Conservation (phyloP, 129 eudicot species). For the Chrysanthemum lavandulifolium region DNA sequence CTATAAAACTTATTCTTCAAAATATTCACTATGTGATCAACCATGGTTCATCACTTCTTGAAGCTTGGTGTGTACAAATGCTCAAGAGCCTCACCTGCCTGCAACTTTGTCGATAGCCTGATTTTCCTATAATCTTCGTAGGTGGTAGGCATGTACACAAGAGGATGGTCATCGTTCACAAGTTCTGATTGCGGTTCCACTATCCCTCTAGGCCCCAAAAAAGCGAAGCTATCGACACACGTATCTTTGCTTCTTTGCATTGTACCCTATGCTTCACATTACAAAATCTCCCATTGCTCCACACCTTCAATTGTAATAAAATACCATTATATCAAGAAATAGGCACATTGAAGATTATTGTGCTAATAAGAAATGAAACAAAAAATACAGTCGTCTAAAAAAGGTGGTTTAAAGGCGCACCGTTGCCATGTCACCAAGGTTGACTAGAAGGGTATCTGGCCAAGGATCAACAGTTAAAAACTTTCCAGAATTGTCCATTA, state of each 20-base stretch:
- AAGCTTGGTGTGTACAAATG: constrained; percentile 31
- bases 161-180: constrained; percentile 57
- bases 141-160: constrained; percentile 48
- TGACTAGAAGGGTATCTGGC: constrained; percentile 68
- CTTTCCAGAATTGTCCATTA: constrained; percentile 49
- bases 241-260: constrained; percentile 58
- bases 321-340: neutral
- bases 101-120: constrained; percentile 39
- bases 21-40: neutral
- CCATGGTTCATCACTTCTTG: constrained; percentile 10
- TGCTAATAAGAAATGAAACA: neutral
- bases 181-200: constrained; percentile 58
- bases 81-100: constrained; percentile 67
- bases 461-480: constrained; percentile 67
- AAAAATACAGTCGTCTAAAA: neutral
- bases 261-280: constrained; percentile 73
- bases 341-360: neutral
- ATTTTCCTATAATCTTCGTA: constrained; percentile 53
- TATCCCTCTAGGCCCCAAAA: constrained; percentile 56
- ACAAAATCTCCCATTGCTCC: constrained; percentile 80
- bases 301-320: constrained; percentile 40
- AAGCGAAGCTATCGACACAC: constrained; percentile 74
- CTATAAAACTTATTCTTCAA: neutral
- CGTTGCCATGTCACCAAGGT: constrained; percentile 73
- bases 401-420: constrained; percentile 34